phyloP scores from a whole-genome alignment of 495 filamentous ascomycete genomes.

The Tuber indicum region DNA sequence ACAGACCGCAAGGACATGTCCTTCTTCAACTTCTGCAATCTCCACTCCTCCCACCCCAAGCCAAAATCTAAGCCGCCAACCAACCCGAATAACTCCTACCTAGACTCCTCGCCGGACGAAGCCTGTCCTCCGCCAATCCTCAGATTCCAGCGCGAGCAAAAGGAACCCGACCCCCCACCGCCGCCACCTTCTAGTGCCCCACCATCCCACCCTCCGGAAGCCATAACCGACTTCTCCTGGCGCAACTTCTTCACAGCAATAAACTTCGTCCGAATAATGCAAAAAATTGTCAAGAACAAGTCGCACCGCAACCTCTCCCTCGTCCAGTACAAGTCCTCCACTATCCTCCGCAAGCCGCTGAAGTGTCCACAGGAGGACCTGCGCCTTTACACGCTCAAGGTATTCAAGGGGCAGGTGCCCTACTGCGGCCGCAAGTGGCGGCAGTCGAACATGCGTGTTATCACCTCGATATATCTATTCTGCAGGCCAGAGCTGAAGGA shows the following conservation, averaged over 20 bases:
- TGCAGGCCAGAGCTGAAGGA: constrained; percentile 87
- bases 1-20: constrained; percentile 77
- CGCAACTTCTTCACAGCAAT: constrained; percentile 91
- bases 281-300: constrained; percentile 92
- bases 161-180: constrained; percentile 1
- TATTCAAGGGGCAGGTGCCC: constrained; percentile 96
- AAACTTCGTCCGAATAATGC: constrained; percentile 89
- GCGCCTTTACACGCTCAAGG: constrained; percentile 88
- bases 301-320: constrained; percentile 88
- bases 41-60: constrained; percentile 48
- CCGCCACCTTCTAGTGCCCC: constrained; percentile 8
- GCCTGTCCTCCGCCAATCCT: constrained; percentile 77
- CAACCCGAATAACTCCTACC: neutral
- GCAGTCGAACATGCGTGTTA: constrained; percentile 96
- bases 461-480: constrained; percentile 91
- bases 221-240: constrained; percentile 83
- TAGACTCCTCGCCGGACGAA: constrained; percentile 52
- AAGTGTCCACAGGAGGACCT: constrained; percentile 83
- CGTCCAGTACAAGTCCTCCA: constrained; percentile 87
- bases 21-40: constrained; percentile 83
- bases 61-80: constrained; percentile 29
- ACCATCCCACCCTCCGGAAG: constrained; percentile 53
- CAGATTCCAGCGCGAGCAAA: constrained; percentile 47
- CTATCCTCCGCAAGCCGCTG: constrained; percentile 78
- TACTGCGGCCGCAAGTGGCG: constrained; percentile 98